Percentiles rank a stretch among this genome's conserved stretches.
Conservation (phyloP, 2,329 filamentous ascomycete species). For the Eutypa lata region DNA sequence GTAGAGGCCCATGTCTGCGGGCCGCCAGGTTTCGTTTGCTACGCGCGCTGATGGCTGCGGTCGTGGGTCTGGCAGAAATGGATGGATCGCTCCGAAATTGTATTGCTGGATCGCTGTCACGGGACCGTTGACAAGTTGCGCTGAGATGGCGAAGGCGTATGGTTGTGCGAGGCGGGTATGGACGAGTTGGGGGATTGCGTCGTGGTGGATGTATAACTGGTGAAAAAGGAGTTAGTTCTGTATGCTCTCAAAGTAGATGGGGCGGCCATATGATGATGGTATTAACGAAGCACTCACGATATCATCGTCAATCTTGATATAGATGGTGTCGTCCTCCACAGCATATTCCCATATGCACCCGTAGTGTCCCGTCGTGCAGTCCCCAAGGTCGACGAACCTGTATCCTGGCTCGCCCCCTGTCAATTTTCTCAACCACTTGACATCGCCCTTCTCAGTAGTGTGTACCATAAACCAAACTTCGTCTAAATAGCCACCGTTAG, state of each 20-base stretch:
- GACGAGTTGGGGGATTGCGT: conserved; percentile 49
- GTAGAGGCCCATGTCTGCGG: conserved; percentile 26
- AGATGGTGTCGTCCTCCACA: conserved; percentile 34
- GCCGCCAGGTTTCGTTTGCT: conserved; percentile 35
- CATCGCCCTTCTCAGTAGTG: conserved; percentile 36
- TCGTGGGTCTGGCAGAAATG: conserved; percentile 49
- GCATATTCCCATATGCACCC: conserved; percentile 34
- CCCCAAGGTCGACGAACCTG: conserved; percentile 30
- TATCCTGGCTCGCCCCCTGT: conserved; percentile 34
- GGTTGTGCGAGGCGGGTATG: conserved; percentile 49
- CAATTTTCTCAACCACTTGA: conserved; percentile 36
- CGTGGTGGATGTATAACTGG: conserved; percentile 27
- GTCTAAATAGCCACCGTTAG: conserved; percentile 42
- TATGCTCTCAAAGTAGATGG: not conserved
- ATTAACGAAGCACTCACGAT: conserved; percentile 32
- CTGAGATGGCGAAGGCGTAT: conserved; percentile 48
- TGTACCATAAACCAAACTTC: conserved; percentile 42
- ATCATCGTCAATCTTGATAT: conserved; percentile 44
- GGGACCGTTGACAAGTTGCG: conserved; percentile 56
- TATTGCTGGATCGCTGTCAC: conserved; percentile 52
- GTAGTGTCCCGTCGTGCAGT: conserved; percentile 29
- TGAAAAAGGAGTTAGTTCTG: not conserved
- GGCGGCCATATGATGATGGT: not conserved
- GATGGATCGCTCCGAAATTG: conserved; percentile 47
- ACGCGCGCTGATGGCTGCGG: conserved; percentile 14